Percentiles rank a stretch among this genome's conserved stretches.
phyloP scores from a whole-genome alignment of 2,329 filamentous ascomycete species.

The Mariannaea elegans region DNA sequence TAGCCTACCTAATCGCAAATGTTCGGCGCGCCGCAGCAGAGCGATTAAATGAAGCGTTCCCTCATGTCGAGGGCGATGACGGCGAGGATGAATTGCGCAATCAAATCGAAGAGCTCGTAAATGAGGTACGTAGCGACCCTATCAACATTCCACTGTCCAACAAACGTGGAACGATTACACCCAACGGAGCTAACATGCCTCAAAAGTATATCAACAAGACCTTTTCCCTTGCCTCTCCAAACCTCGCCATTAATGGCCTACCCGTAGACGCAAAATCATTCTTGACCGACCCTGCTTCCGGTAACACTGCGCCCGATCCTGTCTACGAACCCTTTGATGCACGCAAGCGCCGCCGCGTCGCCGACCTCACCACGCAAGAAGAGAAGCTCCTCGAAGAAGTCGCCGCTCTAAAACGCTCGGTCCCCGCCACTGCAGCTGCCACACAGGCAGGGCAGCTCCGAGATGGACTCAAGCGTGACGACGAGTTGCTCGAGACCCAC shows the following conservation, averaged over 20 bases:
- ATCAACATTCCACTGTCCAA: neutral
- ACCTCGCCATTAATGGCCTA: conserved; percentile 71
- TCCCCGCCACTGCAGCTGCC: conserved; percentile 56
- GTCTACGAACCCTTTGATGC: conserved; percentile 69
- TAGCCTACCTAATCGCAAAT: conserved; percentile 74
- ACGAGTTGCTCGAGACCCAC: conserved; percentile 51
- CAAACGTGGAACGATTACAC: neutral
- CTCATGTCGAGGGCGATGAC: conserved; percentile 62
- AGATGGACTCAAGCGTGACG: conserved; percentile 55
- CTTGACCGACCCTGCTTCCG: conserved; percentile 40
- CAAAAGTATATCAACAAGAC: conserved; percentile 69
- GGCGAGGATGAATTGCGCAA: conserved; percentile 65
- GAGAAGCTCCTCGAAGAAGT: conserved; percentile 72
- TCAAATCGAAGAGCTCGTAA: conserved; percentile 67
- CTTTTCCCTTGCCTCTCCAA: conserved; percentile 65
- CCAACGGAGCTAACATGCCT: neutral
- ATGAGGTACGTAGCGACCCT: conserved; percentile 55
- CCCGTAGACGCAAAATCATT: conserved; percentile 53
- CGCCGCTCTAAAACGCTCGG: conserved; percentile 64
- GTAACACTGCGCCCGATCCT: conserved; percentile 33
- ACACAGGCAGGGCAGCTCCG: conserved; percentile 52
- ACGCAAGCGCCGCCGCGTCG: conserved; percentile 66
- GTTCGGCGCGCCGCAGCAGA: conserved; percentile 73
- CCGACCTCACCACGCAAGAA: conserved; percentile 68
- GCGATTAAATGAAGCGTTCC: conserved; percentile 74